Conservation (phyloP, 768 basidiomycete genomes). For the Kwoniella europaea region DNA sequence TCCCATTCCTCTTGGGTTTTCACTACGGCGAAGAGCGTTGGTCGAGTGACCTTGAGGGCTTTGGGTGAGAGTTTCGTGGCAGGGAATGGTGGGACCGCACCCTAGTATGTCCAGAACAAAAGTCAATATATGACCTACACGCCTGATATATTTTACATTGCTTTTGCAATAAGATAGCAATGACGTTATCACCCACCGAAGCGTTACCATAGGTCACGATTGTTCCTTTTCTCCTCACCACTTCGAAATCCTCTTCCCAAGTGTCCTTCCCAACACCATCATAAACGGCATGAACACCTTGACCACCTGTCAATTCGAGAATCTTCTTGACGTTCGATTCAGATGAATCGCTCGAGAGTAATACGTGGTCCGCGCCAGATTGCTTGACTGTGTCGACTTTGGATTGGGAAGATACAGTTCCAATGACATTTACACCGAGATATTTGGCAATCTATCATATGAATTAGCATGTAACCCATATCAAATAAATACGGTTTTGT, state of each 20-base stretch:
- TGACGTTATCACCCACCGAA: conserved; percentile 60
- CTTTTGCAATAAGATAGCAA: not conserved
- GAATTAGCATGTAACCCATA: conserved; percentile 6
- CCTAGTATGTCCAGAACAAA: conserved; percentile 16
- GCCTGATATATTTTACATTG: not conserved
- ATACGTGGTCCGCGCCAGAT: conserved; percentile 84
- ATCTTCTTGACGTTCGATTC: conserved; percentile 67
- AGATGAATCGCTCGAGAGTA: conserved; percentile 67
- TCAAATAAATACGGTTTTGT: conserved; percentile 6
- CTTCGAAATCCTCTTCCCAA: conserved; percentile 80
- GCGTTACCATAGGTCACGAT: conserved; percentile 91
- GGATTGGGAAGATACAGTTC: conserved; percentile 81
- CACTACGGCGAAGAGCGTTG: conserved; percentile 73
- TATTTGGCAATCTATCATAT: conserved; percentile 67
- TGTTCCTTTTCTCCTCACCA: conserved; percentile 84
- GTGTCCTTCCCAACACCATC: conserved; percentile 98
- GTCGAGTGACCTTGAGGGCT: conserved; percentile 67
- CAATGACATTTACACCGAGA: conserved; percentile 86
- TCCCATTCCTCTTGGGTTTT: conserved; percentile 74
- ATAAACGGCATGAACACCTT: conserved; percentile 74
- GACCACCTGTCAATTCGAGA: conserved; percentile 49
- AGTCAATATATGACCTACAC: not conserved
- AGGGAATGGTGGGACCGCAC: conserved; percentile 72
- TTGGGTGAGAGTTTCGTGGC: conserved; percentile 76
- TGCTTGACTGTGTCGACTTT: conserved; percentile 80